Evolutionary conservation across 805 yeast genomes (phyloP).

Genomic region (Wickerhamiella hasegawae): DNA sequence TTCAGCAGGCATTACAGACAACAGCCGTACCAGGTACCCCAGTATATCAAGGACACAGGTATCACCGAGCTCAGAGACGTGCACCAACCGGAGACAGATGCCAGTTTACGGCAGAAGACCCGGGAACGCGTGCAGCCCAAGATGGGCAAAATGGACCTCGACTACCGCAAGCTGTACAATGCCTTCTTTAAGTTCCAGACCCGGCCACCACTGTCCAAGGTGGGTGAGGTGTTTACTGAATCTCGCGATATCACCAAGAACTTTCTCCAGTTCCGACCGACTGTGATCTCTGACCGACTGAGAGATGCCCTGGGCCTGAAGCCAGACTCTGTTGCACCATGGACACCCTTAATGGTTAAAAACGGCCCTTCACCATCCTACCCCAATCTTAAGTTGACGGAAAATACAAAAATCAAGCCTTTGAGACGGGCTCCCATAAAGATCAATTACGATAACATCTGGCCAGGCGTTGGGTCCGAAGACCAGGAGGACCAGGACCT

Average conservation of each 20-base stretch:
- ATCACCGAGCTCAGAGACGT: conserved; percentile 73
- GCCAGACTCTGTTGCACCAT: conserved; percentile 51
- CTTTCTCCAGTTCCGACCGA: conserved; percentile 39
- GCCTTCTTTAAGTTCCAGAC: conserved; percentile 76
- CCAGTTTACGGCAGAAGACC: conserved; percentile 51
- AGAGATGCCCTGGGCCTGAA: conserved; percentile 54
- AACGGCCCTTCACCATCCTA: conserved; percentile 78
- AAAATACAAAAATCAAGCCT: background rate
- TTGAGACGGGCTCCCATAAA: background rate
- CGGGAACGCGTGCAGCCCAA: conserved; percentile 82
- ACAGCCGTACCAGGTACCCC: conserved; percentile 59
- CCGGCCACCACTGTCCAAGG: conserved; percentile 50
- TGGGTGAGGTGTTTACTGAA: conserved; percentile 71
- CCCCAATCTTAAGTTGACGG: conserved; percentile 20
- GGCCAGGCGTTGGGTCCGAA: background rate
- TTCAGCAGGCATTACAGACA: conserved; percentile 28
- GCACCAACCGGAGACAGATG: conserved; percentile 27
- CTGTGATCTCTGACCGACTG: conserved; percentile 45
- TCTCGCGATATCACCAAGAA: conserved; percentile 43
- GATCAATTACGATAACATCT: background rate
- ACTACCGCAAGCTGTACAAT: conserved; percentile 63
- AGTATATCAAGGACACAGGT: conserved; percentile 66
- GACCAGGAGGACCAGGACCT: background rate
- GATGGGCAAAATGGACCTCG: conserved; percentile 72
- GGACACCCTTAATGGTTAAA: conserved; percentile 55